Percentiles rank a stretch among this genome's conserved stretches.
phyloP scores from a whole-genome alignment of 371 early-diverging fungal genomes.

The Sporodiniella umbellata region DNA sequence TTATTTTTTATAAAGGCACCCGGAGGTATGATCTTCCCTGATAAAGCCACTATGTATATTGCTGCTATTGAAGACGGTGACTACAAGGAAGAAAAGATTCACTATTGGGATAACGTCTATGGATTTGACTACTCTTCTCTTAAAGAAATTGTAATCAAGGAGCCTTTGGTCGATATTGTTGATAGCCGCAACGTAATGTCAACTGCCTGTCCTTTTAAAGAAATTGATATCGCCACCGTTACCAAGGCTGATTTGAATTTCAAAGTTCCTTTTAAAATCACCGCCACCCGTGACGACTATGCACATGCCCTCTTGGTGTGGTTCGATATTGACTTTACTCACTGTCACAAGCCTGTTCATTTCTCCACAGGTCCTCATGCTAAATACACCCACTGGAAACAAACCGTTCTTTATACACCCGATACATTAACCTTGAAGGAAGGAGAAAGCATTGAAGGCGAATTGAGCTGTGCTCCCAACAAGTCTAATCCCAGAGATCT shows the following conservation, averaged over 20 bases:
- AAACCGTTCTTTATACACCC: constrained; percentile 89
- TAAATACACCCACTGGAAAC: constrained; percentile 98
- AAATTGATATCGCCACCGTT: constrained; percentile 79
- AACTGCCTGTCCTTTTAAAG: constrained; percentile 72
- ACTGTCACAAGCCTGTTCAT: constrained; percentile 80
- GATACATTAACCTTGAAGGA: constrained; percentile 67
- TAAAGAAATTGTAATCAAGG: constrained; percentile 79
- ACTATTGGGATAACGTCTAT: constrained; percentile 90
- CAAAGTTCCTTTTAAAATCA: constrained; percentile 74
- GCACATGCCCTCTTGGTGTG: constrained; percentile 89
- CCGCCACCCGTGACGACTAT: constrained; percentile 76
- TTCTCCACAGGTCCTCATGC: constrained; percentile 91
- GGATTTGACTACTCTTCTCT: constrained; percentile 91
- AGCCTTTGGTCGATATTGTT: constrained; percentile 94
- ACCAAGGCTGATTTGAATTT: constrained; percentile 86
- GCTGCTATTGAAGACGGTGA: constrained; percentile 93
- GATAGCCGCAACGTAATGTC: constrained; percentile 79
- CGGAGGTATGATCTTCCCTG: constrained; percentile 89
- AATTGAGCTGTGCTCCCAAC: constrained; percentile 82
- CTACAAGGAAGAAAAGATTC: constrained; percentile 92
- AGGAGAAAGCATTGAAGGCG: constrained; percentile 84
- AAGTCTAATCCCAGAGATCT: constrained; percentile 89
- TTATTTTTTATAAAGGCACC: constrained; percentile 33
- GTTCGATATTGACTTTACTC: constrained; percentile 93
- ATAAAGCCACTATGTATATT: constrained; percentile 87